Conservation (phyloP, 2,329 filamentous ascomycete genomes). For the Fusarium sp. region DNA sequence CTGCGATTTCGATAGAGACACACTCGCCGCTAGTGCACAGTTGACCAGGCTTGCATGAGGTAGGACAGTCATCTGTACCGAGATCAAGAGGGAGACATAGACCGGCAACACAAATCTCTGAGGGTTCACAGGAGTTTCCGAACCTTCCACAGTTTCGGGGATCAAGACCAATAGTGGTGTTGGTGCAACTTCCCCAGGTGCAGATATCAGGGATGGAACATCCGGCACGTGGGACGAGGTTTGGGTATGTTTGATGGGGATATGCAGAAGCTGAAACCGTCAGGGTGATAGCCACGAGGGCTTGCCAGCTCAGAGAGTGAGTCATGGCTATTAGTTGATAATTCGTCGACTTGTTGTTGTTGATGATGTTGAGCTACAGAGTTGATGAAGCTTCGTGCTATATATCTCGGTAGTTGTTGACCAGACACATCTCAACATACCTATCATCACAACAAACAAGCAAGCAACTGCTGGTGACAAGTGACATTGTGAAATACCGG, state of each 20-base stretch:
- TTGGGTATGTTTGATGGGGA: not conserved
- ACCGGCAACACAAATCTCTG: constrained; percentile 23
- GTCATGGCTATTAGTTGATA: constrained; percentile 1
- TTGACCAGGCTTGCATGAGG: constrained; percentile 16
- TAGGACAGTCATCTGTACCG: not conserved
- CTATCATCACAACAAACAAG: not conserved
- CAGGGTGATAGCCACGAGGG: not conserved
- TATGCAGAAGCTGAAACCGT: not conserved
- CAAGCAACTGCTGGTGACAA: not conserved
- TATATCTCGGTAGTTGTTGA: not conserved
- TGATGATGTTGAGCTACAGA: not conserved
- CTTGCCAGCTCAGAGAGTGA: constrained; percentile 11
- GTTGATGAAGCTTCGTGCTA: not conserved
- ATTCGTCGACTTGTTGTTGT: not conserved
- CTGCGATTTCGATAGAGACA: constrained; percentile 17
- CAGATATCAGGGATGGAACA: constrained; percentile 22
- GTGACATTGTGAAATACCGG: not conserved
- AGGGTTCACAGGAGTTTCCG: constrained; percentile 13
- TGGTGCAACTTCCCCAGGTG: constrained; percentile 18
- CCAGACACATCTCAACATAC: not conserved
- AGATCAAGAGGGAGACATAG: constrained; percentile 9
- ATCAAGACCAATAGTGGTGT: constrained; percentile 27
- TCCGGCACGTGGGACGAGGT: constrained; percentile 1
- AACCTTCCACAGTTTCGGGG: constrained; percentile 7
- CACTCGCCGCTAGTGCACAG: constrained; percentile 20